Conservation (phyloP, 2,329 filamentous ascomycete genomes). For the Fusarium burgessii region DNA sequence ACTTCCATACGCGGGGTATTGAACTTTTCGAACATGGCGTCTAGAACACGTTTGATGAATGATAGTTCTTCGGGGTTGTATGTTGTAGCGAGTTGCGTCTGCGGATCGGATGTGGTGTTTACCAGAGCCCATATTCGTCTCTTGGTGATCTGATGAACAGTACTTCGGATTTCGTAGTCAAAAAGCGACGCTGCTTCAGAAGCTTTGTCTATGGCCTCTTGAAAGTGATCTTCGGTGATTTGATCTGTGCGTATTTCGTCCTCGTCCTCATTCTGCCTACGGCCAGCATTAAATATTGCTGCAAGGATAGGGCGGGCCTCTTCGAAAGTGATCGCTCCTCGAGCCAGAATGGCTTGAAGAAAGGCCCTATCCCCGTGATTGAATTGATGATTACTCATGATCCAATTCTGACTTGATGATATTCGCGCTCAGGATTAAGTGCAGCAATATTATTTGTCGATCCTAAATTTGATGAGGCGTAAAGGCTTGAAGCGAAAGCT, state of each 20-base stretch:
- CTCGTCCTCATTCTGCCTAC: conserved; percentile 37
- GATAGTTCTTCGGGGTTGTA: conserved; percentile 86
- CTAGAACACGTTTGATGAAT: conserved; percentile 88
- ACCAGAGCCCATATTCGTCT: conserved; percentile 84
- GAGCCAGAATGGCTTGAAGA: conserved; percentile 86
- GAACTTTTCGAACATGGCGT: conserved; percentile 90
- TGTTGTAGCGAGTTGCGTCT: conserved; percentile 88
- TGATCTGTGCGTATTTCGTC: conserved; percentile 66
- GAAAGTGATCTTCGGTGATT: conserved; percentile 76
- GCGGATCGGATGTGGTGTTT: conserved; percentile 85
- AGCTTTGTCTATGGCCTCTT: conserved; percentile 75
- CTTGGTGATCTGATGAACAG: conserved; percentile 74
- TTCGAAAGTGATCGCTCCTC: conserved; percentile 79
- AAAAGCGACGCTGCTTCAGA: conserved; percentile 81
- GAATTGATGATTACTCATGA: conserved; percentile 54
- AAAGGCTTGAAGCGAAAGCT: neutral
- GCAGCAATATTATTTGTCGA: neutral
- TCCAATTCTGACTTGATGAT: conserved; percentile 39
- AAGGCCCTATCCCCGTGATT: conserved; percentile 84
- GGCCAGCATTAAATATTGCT: conserved; percentile 74
- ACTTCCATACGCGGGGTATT: conserved; percentile 85
- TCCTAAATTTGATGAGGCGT: neutral
- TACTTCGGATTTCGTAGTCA: conserved; percentile 87
- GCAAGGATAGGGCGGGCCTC: conserved; percentile 82
- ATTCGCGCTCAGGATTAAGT: neutral